These are phyloP conservation scores for Aureobasidium zeae DNA, from an alignment of 2,329 filamentous ascomycete species.

Conservation along the genomic window DNA sequence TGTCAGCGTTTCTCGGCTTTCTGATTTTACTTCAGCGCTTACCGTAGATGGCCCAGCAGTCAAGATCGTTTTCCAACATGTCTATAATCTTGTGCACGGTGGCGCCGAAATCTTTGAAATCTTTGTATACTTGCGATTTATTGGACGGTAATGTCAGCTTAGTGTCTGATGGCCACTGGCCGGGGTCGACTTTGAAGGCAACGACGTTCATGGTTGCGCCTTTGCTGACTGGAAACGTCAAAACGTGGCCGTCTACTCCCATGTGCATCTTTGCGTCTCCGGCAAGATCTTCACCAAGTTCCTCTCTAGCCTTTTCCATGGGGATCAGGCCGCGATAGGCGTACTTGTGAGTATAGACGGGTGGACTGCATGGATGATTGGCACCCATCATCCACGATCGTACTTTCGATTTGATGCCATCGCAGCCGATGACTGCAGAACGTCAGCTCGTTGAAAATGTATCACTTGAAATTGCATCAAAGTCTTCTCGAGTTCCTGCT, in stretches of 20 bases:
- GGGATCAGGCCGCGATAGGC: slow-evolving; percentile 55
- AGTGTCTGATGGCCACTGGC: slow-evolving; percentile 22
- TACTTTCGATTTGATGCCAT: slow-evolving; percentile 53
- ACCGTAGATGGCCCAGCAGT: slow-evolving; percentile 36
- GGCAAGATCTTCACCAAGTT: slow-evolving; percentile 43
- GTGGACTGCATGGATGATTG: slow-evolving; percentile 35
- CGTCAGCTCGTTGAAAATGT: neutral
- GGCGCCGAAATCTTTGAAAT: slow-evolving; percentile 22
- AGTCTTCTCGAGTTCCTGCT: no score
- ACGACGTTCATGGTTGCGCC: slow-evolving; percentile 24
- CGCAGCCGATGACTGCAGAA: slow-evolving; percentile 48
- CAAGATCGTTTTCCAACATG: slow-evolving; percentile 21
- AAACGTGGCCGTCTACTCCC: slow-evolving; percentile 41
- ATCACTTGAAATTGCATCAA: no score
- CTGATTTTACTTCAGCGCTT: neutral
- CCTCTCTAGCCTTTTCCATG: slow-evolving; percentile 44
- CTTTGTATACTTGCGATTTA: slow-evolving; percentile 21
- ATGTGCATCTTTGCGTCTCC: slow-evolving; percentile 35
- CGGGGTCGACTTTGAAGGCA: slow-evolving; percentile 21
- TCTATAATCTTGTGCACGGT: slow-evolving; percentile 22
- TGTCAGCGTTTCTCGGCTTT: neutral
- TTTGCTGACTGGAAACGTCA: slow-evolving; percentile 45
- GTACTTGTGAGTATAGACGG: slow-evolving; percentile 49
- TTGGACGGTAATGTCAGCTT: slow-evolving; percentile 21
- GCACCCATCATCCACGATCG: slow-evolving; percentile 42